These are phyloP conservation scores for Scheffersomyces amazonensis DNA, from an alignment of 805 yeast genomes.

Conservation along the genomic window DNA sequence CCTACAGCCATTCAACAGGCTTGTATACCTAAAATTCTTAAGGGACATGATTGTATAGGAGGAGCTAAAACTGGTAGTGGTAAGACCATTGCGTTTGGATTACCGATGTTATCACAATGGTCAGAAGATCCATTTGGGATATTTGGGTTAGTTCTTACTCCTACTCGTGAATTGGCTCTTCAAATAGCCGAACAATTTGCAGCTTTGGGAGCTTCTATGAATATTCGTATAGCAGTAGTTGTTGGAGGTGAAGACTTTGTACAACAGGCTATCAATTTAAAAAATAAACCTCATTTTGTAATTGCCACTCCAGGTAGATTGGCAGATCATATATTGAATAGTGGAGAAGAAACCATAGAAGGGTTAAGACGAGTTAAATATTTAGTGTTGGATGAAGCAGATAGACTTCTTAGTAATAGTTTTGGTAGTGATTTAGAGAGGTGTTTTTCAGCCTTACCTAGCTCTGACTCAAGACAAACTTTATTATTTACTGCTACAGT, in stretches of 20 bases:
- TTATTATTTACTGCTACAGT: slow-evolving; percentile 93
- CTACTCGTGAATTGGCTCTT: slow-evolving; percentile 89
- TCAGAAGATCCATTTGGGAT: slow-evolving; percentile 93
- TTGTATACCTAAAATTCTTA: slow-evolving; percentile 82
- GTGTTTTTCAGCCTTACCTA: slow-evolving; percentile 72
- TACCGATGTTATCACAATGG: slow-evolving; percentile 95
- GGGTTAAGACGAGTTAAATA: slow-evolving; percentile 78
- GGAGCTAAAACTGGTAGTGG: slow-evolving; percentile 99
- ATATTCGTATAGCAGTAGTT: slow-evolving; percentile 74
- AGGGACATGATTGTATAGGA: slow-evolving; percentile 90
- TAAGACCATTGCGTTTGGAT: slow-evolving; percentile 95
- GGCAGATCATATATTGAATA: slow-evolving; percentile 84
- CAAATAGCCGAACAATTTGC: slow-evolving; percentile 97
- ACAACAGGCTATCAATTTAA: slow-evolving; percentile 80
- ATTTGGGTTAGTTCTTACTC: slow-evolving; percentile 85
- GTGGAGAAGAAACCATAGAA: slow-evolving; percentile 83
- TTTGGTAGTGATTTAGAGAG: slow-evolving; percentile 75
- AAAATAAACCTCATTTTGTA: slow-evolving; percentile 85
- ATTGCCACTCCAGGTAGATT: slow-evolving; percentile 97
- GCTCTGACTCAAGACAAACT: slow-evolving; percentile 75
- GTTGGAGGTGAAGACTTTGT: slow-evolving; percentile 96
- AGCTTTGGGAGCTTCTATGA: slow-evolving; percentile 88
- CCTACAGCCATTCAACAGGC: slow-evolving; percentile 88
- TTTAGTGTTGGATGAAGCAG: slow-evolving; percentile 94
- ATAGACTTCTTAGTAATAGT: slow-evolving; percentile 78